A percentile compares a stretch with the other conserved stretches of the same genome.
phyloP scores from a whole-genome alignment of 1,284 basidiomycete species.

The Sporisorium scitamineum region DNA sequence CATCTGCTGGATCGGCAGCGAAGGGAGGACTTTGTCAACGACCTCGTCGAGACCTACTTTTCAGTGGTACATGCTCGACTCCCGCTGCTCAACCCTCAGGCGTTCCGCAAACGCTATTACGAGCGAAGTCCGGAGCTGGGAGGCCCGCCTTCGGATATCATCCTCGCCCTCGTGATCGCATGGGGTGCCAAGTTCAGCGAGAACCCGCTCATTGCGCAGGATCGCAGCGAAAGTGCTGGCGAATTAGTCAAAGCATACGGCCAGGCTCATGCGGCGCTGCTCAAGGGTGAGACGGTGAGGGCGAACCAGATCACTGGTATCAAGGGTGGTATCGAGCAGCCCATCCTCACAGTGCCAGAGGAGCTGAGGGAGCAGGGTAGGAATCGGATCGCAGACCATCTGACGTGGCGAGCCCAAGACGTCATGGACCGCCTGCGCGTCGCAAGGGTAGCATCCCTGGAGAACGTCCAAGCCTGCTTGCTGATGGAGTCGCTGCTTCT shows the following conservation, averaged over 20 bases:
- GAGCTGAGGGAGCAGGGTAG: conserved; percentile 72
- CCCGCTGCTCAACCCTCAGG: conserved; percentile 52
- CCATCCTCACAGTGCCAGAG: conserved; percentile 46
- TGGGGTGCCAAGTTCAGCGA: conserved; percentile 94
- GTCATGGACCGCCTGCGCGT: conserved; percentile 82
- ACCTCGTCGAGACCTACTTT: conserved; percentile 59
- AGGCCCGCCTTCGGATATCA: conserved; percentile 74
- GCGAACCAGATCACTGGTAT: conserved; percentile 45
- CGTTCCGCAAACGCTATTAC: conserved; percentile 49
- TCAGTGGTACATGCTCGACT: conserved; percentile 55
- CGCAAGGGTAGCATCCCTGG: conserved; percentile 80
- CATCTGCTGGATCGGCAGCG: conserved; percentile 45
- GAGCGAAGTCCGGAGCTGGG: conserved; percentile 42
- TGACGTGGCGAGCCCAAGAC: conserved; percentile 74
- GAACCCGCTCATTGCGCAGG: conserved; percentile 81
- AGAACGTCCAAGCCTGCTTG: conserved; percentile 75
- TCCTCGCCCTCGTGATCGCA: conserved; percentile 87
- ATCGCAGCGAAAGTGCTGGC: conserved; percentile 76
- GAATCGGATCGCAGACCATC: conserved; percentile 80
- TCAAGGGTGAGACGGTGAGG: conserved; percentile 45
- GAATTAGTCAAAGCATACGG: conserved; percentile 43
- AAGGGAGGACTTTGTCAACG: conserved; percentile 52
- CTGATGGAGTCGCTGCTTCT: conserved; percentile 53
- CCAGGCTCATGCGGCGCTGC: conserved; percentile 40
- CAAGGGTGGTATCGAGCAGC: conserved; percentile 52